Conservation (phyloP, 129 eudicot species). For the Tanacetum coccineum region DNA sequence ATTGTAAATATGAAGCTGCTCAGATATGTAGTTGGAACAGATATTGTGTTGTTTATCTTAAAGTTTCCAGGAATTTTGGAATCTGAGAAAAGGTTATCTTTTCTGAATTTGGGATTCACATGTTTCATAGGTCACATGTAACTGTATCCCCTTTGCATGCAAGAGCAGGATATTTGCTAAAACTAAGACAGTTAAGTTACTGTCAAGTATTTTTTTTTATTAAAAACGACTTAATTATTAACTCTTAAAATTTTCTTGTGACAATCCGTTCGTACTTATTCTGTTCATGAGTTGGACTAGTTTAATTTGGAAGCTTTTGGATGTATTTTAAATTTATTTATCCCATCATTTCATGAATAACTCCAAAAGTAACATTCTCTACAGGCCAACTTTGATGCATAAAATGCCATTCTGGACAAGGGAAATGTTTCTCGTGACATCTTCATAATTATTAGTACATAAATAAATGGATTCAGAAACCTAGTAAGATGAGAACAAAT, state of each 20-base stretch:
- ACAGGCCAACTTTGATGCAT: slow-evolving; percentile 26
- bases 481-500: slow-evolving; percentile 22
- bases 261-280: slow-evolving; percentile 22
- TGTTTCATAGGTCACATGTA: slow-evolving; percentile 7
- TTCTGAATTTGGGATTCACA: slow-evolving; percentile 22
- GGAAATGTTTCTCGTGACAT: slow-evolving; percentile 41
- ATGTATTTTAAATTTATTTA: slow-evolving; percentile 3
- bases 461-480: slow-evolving; percentile 28
- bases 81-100: slow-evolving; percentile 16
- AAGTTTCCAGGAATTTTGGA: slow-evolving; percentile 31
- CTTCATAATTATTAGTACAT: slow-evolving; percentile 31
- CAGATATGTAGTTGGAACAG: too few relatives aligned
- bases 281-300: slow-evolving; percentile 28
- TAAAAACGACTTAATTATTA: neutral
- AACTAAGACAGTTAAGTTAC: neutral
- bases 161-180: slow-evolving; percentile 15
- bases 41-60: neutral
- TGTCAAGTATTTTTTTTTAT: neutral
- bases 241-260: slow-evolving; percentile 18
- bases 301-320: slow-evolving; percentile 25
- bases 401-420: slow-evolving; percentile 30
- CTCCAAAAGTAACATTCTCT: slow-evolving; percentile 36
- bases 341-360: slow-evolving; percentile 33
- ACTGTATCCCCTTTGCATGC: slow-evolving; percentile 23
- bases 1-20: too few relatives aligned